Conservation (phyloP, 345 rosid species). For the Moringa oleifera region DNA sequence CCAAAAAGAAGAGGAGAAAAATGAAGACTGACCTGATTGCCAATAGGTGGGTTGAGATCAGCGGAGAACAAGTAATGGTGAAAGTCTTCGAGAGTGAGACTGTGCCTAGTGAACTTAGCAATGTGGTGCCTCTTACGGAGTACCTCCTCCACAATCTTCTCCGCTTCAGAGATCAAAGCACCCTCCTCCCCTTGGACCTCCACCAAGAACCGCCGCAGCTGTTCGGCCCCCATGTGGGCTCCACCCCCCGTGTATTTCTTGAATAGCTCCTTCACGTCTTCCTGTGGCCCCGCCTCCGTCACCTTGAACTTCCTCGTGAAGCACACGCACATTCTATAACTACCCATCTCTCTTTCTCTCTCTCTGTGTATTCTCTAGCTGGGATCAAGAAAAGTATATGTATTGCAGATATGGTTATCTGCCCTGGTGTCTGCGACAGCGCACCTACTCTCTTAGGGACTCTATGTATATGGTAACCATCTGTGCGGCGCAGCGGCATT, state of each 20-base stretch:
- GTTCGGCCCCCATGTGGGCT: conserved; percentile 56
- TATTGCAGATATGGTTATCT: no score
- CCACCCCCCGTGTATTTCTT: conserved; percentile 47
- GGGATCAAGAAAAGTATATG: no score
- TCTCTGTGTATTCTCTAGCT: no score
- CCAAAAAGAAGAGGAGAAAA: conserved; percentile 1
- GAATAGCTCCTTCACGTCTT: conserved; percentile 55
- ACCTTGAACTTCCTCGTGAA: conserved; percentile 67
- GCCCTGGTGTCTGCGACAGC: no score
- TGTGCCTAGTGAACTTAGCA: conserved; percentile 50
- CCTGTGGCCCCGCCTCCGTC: conserved; percentile 60
- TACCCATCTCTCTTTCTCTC: conserved; percentile 37
- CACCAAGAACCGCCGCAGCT: conserved; percentile 48
- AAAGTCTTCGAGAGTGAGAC: conserved; percentile 72
- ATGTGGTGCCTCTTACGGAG: conserved; percentile 53
- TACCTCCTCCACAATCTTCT: conserved; percentile 48
- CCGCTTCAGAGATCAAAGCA: conserved; percentile 39
- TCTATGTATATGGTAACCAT: no score
- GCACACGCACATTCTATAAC: conserved; percentile 60
- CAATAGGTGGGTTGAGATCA: conserved; percentile 63
- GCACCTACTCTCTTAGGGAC: no score
- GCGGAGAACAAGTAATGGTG: conserved; percentile 48
- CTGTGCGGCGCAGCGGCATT: no score
- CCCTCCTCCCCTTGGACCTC: conserved; percentile 43
- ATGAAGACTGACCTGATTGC: conserved; percentile 27